Evolutionary conservation across 768 basidiomycete genomes (phyloP), one percentile per base, ranked within the genome.

Genomic region (Ephemerocybe angulata): DNA sequence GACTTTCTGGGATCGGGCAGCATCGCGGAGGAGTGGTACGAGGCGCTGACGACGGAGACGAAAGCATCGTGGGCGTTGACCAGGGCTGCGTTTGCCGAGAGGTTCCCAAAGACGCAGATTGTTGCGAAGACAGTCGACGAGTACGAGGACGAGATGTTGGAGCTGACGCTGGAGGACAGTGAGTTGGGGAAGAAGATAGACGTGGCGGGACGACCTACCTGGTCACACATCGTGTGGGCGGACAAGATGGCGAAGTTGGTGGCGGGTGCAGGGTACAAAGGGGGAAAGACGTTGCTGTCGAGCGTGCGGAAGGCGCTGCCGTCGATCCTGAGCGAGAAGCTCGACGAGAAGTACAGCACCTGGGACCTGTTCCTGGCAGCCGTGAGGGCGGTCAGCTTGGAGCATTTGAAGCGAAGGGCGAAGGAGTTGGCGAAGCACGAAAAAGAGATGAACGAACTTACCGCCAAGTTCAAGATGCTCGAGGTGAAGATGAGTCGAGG

Each of bases 91-190:
- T 44, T 44, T 22, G n/a, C 13, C 21, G 24, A 22, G 15, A 44
- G 42, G 10, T 44, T 19, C 21, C 42, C 21, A 10, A 44, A 44
- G 10, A 22, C n/a, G 11, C 21, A 44, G 21, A 22, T 25, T 1
- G n/a, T 44, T 13, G 27, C 21, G 42, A 44, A 44, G 42, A 21
- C 42, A 2, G 19, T 22, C 13, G 13, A 12, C 4, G 42, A 44
- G 21, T 44, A 44, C 8, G 72, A 25, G 58, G 65, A 56, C 65
- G 68, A 62, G 71, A 69, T 71, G 53, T 42, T 66, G 55, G 17
- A 24, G 53, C 35, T 50, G 29, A 38, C 22, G 33, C 12, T 51
- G 2, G 27, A n/a, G 6, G 12, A 15, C 6, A 25, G 27, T 15
- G 50, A 51, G 10, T 25, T 51, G 50, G 50, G 31, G 24, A 38